Percentiles rank a stretch among this genome's conserved stretches.
Conservation (phyloP, 2,329 filamentous ascomycete species). For the Microdochium paspali region DNA sequence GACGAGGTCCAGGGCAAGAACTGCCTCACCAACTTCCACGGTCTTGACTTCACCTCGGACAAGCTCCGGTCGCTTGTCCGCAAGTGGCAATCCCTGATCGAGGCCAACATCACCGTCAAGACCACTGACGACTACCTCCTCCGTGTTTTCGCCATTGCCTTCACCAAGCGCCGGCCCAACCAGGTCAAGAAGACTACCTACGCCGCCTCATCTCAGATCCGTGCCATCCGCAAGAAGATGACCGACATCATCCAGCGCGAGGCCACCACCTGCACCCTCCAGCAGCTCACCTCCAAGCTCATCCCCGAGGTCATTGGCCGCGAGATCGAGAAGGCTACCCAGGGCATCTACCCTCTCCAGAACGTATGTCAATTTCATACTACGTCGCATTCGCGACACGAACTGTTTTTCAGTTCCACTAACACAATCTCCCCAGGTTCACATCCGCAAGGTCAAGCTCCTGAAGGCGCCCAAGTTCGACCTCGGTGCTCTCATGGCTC, state of each 20-base stretch:
- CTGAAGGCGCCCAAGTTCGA: slow-evolving; percentile 99
- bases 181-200: slow-evolving; percentile 99
- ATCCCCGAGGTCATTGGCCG: slow-evolving; percentile 99
- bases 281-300: slow-evolving; percentile 95
- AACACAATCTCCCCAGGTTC: slow-evolving; percentile 57
- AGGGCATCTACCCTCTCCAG: slow-evolving; percentile 99
- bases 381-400: neutral
- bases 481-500: slow-evolving; percentile 86
- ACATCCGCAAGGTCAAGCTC: slow-evolving; percentile 99
- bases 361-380: slow-evolving; percentile 56
- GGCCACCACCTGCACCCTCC: slow-evolving; percentile 86
- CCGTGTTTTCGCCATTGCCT: slow-evolving; percentile 96
- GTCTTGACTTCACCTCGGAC: slow-evolving; percentile 99
- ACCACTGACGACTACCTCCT: slow-evolving; percentile 99
- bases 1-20: slow-evolving; percentile 99
- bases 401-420: slow-evolving; percentile 7
- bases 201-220: slow-evolving; percentile 92
- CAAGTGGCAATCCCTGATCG: slow-evolving; percentile 99
- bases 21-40: slow-evolving; percentile 99
- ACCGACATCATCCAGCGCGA: slow-evolving; percentile 97
- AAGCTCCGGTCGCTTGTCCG: slow-evolving; percentile 98
- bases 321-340: slow-evolving; percentile 98
- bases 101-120: slow-evolving; percentile 99
- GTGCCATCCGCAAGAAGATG: slow-evolving; percentile 99
- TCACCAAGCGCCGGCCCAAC: slow-evolving; percentile 98